Percentiles rank a stretch among this genome's conserved stretches.
Conservation (phyloP, 805 yeast species). For the Kuraishia ogatae region DNA sequence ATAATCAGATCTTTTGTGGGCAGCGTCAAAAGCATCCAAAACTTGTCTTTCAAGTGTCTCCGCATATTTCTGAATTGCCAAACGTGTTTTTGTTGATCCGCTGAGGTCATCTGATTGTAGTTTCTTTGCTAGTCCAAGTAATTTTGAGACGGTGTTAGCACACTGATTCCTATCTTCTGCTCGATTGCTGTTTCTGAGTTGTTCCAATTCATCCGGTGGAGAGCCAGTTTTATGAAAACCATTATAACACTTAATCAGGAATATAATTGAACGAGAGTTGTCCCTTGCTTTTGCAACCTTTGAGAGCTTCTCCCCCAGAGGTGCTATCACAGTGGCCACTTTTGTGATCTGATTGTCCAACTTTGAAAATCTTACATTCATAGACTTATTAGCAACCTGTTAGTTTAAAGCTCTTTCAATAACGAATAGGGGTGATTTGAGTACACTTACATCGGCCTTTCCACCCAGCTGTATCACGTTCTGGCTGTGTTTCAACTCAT, state of each 20-base stretch:
- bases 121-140: constrained; percentile 57
- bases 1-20: constrained; percentile 63
- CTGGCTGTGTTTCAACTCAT: constrained; percentile 59
- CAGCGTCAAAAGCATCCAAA: constrained; percentile 60
- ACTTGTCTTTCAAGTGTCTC: constrained; percentile 68
- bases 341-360: constrained; percentile 46
- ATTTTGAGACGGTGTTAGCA: constrained; percentile 60
- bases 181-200: constrained; percentile 37
- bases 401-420: constrained; percentile 1
- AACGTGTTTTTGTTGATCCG: constrained; percentile 24
- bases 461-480: constrained; percentile 36
- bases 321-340: constrained; percentile 53
- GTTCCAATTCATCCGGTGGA: constrained; percentile 46
- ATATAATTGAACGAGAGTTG: constrained; percentile 62
- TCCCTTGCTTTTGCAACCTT: constrained; percentile 66
- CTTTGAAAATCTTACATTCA: constrained; percentile 37
- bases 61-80: constrained; percentile 58
- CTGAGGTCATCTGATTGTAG: constrained; percentile 47
- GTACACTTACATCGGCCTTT: constrained; percentile 26
- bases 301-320: constrained; percentile 61
- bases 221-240: constrained; percentile 56
- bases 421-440: neutral
- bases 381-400: constrained; percentile 22
- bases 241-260: constrained; percentile 67
- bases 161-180: constrained; percentile 51